A percentile compares a stretch with the other conserved stretches of the same genome.
phyloP scores from a whole-genome alignment of 345 rosid genomes.

The Aegle marmelos region DNA sequence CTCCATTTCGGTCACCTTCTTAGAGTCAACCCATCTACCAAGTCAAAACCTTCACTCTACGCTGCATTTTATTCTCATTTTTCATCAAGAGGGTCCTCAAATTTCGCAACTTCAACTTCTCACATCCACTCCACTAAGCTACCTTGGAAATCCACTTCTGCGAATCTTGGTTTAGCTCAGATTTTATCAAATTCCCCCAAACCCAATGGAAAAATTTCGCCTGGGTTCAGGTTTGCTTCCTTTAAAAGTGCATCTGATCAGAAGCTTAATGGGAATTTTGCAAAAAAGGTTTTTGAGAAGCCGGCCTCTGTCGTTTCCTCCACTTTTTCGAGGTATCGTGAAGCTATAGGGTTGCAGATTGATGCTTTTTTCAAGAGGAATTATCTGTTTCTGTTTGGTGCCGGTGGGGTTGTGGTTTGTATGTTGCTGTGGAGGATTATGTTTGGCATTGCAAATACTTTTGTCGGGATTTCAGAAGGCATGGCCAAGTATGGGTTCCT shows the following conservation, averaged over 20 bases:
- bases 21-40: constrained; percentile 15
- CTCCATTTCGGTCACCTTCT: constrained; percentile 25
- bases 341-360: constrained; percentile 70
- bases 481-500: constrained; percentile 93
- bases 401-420: constrained; percentile 59
- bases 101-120: constrained; percentile 9
- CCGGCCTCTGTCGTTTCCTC: constrained; percentile 51
- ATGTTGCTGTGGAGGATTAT: constrained; percentile 79
- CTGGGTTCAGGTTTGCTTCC: constrained; percentile 52
- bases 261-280: constrained; percentile 35
- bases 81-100: constrained; percentile 18
- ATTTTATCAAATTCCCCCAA: constrained; percentile 18
- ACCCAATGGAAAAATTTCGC: constrained; percentile 20
- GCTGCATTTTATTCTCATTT: constrained; percentile 18
- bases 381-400: constrained; percentile 60
- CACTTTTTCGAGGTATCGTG: constrained; percentile 52
- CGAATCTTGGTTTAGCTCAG: constrained; percentile 34
- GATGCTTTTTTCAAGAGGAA: constrained; percentile 82
- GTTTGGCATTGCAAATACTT: constrained; percentile 85
- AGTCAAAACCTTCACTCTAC: constrained; percentile 22
- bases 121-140: constrained; percentile 19
- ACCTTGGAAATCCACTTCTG: constrained; percentile 32
- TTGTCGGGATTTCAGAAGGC: constrained; percentile 83
- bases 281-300: constrained; percentile 51
- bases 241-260: constrained; percentile 26